A percentile compares a stretch with the other conserved stretches of the same genome.
phyloP scores from a whole-genome alignment of 164 flowering plant genomes.

The Tetracentron sinense region DNA sequence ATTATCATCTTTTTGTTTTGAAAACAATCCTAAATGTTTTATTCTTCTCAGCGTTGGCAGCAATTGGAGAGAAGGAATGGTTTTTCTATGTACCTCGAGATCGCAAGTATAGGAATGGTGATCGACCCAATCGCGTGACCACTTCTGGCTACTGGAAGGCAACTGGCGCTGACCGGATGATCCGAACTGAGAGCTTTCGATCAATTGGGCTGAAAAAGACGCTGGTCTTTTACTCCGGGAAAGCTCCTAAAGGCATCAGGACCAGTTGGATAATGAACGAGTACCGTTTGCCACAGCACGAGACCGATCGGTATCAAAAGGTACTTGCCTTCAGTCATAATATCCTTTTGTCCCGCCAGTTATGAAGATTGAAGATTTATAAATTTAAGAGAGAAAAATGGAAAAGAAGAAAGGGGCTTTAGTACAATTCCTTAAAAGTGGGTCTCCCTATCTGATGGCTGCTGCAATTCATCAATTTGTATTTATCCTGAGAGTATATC shows the following conservation, averaged over 20 bases:
- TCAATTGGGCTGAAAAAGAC: slow-evolving; percentile 95
- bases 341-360: background rate
- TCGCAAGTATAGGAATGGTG: slow-evolving; percentile 90
- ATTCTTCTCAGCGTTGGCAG: slow-evolving; percentile 63
- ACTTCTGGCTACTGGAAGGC: slow-evolving; percentile 99
- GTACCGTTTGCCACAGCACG: slow-evolving; percentile 88
- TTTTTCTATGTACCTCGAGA: slow-evolving; percentile 96
- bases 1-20: background rate
- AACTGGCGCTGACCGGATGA: slow-evolving; percentile 95
- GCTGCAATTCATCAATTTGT: background rate
- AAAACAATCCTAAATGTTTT: too few relatives aligned
- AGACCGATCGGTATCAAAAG: slow-evolving; percentile 77
- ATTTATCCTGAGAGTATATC: background rate
- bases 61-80: slow-evolving; percentile 99
- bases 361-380: background rate
- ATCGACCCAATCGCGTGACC: slow-evolving; percentile 90
- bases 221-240: slow-evolving; percentile 97
- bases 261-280: slow-evolving; percentile 99
- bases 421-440: background rate
- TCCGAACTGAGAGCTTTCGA: slow-evolving; percentile 52
- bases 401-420: background rate
- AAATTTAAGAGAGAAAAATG: background rate
- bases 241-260: slow-evolving; percentile 92
- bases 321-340: slow-evolving; percentile 22
- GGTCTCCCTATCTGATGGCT: background rate